phyloP scores from a whole-genome alignment of 2,329 filamentous ascomycete species.

The Colletotrichum eleusines region DNA sequence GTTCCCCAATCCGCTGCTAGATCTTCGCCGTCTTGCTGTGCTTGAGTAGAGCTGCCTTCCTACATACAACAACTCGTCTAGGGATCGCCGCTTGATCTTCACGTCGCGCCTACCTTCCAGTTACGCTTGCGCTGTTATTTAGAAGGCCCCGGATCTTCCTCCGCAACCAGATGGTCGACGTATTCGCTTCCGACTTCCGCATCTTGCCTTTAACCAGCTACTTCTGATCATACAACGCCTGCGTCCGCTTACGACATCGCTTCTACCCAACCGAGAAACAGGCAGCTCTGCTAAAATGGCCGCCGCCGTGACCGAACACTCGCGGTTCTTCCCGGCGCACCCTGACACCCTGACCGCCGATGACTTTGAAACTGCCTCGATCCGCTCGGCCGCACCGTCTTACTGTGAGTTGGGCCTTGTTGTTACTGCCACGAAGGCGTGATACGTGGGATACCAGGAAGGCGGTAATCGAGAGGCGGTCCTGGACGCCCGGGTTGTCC shows the following conservation, averaged over 20 bases:
- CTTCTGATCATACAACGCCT: background rate
- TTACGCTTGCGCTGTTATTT: slow-evolving; percentile 15
- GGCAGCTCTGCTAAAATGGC: slow-evolving; percentile 23
- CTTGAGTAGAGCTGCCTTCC: background rate
- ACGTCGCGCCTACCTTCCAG: slow-evolving; percentile 1
- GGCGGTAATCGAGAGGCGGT: background rate
- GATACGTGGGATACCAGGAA: slow-evolving; percentile 2
- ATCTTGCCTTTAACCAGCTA: slow-evolving; percentile 25
- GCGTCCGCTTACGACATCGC: background rate
- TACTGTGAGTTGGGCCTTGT: slow-evolving; percentile 63
- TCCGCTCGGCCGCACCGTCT: slow-evolving; percentile 76
- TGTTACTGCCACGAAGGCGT: background rate
- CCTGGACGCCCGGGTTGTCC: slow-evolving; percentile 3
- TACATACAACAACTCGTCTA: slow-evolving; percentile 1
- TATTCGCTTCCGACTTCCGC: slow-evolving; percentile 16
- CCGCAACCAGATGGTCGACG: slow-evolving; percentile 24
- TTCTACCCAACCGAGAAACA: background rate
- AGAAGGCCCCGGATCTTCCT: slow-evolving; percentile 16
- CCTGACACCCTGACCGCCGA: slow-evolving; percentile 55
- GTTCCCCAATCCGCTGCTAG: slow-evolving; percentile 5
- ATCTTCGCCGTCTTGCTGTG: slow-evolving; percentile 5
- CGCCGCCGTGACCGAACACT: slow-evolving; percentile 30
- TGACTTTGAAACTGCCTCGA: slow-evolving; percentile 76
- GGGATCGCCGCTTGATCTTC: background rate
- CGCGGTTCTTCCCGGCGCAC: slow-evolving; percentile 40